These are phyloP conservation scores for Tagetes erecta DNA, from an alignment of 129 eudicot genomes.

Conservation along the genomic window DNA sequence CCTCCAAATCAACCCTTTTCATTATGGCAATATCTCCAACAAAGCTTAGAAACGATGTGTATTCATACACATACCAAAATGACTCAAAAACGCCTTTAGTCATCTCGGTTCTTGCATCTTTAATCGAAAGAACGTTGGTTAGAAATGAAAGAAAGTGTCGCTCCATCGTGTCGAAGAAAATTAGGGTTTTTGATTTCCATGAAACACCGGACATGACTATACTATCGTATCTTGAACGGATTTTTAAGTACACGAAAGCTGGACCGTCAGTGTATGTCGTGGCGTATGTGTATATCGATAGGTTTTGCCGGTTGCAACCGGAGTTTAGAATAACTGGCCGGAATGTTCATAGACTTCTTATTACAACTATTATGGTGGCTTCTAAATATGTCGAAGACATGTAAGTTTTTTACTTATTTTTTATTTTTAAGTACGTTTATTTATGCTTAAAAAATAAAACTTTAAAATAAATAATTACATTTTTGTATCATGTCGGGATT, in stretches of 20 bases:
- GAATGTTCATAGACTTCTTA: conserved; percentile 93
- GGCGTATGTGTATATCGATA: conserved; percentile 88
- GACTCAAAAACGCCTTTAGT: conserved; percentile 72
- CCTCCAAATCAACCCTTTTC: conserved; percentile 18
- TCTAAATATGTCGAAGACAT: conserved; percentile 96
- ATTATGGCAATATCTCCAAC: conserved; percentile 74
- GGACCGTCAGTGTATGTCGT: conserved; percentile 92
- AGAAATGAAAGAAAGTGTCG: conserved; percentile 66
- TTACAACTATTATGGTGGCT: conserved; percentile 93
- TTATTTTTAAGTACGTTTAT: neutral
- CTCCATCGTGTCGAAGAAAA: conserved; percentile 33
- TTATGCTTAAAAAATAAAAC: neutral
- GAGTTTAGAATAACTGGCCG: conserved; percentile 64
- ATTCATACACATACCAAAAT: conserved; percentile 67
- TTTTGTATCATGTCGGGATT: too few relatives aligned
- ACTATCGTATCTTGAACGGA: conserved; percentile 81
- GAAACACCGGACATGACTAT: conserved; percentile 90
- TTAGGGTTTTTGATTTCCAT: conserved; percentile 58
- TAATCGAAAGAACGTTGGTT: conserved; percentile 67
- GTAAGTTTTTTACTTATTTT: conserved; percentile 44
- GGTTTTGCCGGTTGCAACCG: conserved; percentile 66
- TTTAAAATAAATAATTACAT: too few relatives aligned
- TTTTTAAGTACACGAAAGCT: conserved; percentile 79
- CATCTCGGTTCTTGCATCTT: conserved; percentile 86
- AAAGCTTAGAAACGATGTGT: conserved; percentile 84